Evolutionary conservation across 257 asterid genomes (phyloP).

Genomic region (Przewalskia tangutica): DNA sequence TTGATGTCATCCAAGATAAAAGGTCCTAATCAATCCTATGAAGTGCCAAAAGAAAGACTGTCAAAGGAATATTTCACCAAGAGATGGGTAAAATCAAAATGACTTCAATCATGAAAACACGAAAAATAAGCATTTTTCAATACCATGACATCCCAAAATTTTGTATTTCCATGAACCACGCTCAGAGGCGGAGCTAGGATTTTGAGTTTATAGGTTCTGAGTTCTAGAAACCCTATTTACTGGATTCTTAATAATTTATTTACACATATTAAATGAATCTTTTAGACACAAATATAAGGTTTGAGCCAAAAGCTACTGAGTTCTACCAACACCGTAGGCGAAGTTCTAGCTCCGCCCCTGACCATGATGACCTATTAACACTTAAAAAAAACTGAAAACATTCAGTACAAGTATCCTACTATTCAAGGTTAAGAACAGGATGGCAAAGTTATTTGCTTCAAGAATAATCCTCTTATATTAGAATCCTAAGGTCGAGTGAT

Average conservation of each 20-base stretch:
- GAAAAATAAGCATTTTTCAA: neutral
- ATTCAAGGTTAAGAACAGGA: neutral
- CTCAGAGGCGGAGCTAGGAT: too few relatives aligned
- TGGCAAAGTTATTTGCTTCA: neutral
- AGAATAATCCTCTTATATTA: neutral
- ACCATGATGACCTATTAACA: neutral
- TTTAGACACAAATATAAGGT: too few relatives aligned
- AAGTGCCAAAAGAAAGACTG: neutral
- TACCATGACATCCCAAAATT: neutral
- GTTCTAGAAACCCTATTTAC: too few relatives aligned
- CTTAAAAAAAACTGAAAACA: neutral
- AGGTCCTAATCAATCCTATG: neutral
- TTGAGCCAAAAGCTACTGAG: too few relatives aligned
- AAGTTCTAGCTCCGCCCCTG: too few relatives aligned
- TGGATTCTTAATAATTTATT: too few relatives aligned
- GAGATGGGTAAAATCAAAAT: neutral
- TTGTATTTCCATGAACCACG: neutral
- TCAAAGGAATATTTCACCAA: neutral
- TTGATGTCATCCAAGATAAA: neutral
- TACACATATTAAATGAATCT: too few relatives aligned
- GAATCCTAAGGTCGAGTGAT: neutral
- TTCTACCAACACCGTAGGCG: too few relatives aligned
- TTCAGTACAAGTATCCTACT: neutral
- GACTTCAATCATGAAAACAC: neutral
- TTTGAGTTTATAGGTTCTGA: too few relatives aligned